phyloP scores from a whole-genome alignment of 768 basidiomycete species.

The Suillus tomentosus region DNA sequence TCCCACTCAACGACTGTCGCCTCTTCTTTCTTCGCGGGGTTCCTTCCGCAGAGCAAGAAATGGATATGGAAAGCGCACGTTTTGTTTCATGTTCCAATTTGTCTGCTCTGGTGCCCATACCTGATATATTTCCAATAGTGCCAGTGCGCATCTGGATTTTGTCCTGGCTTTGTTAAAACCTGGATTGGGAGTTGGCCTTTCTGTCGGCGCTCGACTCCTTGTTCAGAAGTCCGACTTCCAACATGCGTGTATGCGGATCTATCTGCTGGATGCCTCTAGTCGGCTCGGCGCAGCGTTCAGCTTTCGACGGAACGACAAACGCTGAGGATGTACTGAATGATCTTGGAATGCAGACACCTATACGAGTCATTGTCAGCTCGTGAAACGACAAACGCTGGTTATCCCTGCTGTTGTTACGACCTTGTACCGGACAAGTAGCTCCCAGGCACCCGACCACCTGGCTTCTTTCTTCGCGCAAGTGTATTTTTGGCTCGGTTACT shows the following conservation, averaged over 20 bases:
- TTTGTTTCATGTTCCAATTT: background rate
- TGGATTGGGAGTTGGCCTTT: background rate
- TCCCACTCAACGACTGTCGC: background rate
- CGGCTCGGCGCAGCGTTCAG: no score
- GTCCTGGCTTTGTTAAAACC: background rate
- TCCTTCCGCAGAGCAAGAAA: background rate
- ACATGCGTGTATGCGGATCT: background rate
- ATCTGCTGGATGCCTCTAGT: background rate
- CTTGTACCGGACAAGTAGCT: background rate
- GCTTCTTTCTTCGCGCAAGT: background rate
- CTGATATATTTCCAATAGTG: background rate
- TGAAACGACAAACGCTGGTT: background rate
- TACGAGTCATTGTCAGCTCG: background rate
- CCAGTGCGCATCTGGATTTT: background rate
- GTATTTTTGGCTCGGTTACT: background rate
- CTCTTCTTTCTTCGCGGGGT: background rate
- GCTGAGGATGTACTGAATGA: background rate
- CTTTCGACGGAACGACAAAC: background rate
- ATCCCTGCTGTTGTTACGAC: no score
- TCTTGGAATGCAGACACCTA: background rate
- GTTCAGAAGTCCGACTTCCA: background rate
- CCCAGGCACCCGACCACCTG: background rate
- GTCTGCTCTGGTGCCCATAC: background rate
- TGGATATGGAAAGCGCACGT: background rate
- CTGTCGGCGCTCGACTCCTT: background rate